Conservation (phyloP, 768 basidiomycete genomes). For the Suillus bovinus region DNA sequence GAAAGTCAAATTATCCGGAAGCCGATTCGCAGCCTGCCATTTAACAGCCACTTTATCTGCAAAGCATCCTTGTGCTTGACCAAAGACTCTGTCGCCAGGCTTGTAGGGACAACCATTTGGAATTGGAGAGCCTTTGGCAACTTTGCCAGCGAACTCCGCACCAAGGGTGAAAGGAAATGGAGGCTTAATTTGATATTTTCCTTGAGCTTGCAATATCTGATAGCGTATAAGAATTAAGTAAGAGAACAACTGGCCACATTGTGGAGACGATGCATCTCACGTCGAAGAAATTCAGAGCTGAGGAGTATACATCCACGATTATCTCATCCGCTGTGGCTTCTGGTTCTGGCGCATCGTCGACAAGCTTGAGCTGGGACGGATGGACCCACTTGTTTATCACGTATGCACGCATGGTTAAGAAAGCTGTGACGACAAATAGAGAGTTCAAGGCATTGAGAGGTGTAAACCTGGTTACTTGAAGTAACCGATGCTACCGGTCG, state of each 20-base stretch:
- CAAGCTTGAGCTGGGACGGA: constrained; percentile 61
- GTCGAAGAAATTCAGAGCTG: constrained; percentile 80
- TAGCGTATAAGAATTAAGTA: background rate
- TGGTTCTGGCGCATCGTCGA: constrained; percentile 60
- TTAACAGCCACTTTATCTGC: constrained; percentile 71
- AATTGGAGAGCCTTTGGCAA: constrained; percentile 69
- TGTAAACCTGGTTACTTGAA: background rate
- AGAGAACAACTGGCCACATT: constrained; percentile 14
- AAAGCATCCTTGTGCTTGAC: constrained; percentile 75
- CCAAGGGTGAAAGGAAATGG: constrained; percentile 86
- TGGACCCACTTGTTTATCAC: constrained; percentile 69
- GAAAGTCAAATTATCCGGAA: constrained; percentile 76
- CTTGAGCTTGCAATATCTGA: constrained; percentile 84
- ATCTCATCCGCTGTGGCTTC: constrained; percentile 49
- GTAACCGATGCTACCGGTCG: constrained; percentile 1
- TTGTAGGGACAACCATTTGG: constrained; percentile 78
- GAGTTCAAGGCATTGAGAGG: background rate
- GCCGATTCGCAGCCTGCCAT: constrained; percentile 51
- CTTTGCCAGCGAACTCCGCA: constrained; percentile 80
- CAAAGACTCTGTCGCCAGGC: constrained; percentile 88
- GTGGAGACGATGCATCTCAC: constrained; percentile 30
- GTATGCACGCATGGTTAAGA: constrained; percentile 71
- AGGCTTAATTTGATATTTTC: constrained; percentile 85
- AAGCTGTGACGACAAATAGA: background rate
- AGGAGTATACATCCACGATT: constrained; percentile 73